Percentiles rank a stretch among this genome's conserved stretches.
phyloP scores from a whole-genome alignment of 2,329 filamentous ascomycete genomes.

The Zymoseptoria brevis region DNA sequence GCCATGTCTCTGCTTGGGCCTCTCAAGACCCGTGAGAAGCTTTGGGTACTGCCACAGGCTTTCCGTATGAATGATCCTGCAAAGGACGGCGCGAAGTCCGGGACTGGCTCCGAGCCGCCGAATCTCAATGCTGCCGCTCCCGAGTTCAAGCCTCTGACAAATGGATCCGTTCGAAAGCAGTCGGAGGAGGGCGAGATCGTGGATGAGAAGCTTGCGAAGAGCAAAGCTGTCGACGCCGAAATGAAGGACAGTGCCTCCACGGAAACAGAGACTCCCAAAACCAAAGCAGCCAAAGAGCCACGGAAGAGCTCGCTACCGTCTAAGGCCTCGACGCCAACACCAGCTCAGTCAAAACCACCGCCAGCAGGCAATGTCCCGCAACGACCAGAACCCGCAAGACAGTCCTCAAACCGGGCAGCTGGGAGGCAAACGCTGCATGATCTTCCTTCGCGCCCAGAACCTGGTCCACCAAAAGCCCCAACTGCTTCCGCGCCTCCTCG shows the following conservation, averaged over 20 bases:
- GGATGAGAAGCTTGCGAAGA: constrained; percentile 43
- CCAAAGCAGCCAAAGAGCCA: not conserved
- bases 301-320: constrained; percentile 7
- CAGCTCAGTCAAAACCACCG: constrained; percentile 11
- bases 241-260: constrained; percentile 18
- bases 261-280: constrained; percentile 2
- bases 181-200: constrained; percentile 65
- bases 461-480: constrained; percentile 8
- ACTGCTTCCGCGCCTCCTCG: not conserved
- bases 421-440: constrained; percentile 30
- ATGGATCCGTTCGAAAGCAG: constrained; percentile 38
- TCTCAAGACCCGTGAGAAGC: constrained; percentile 56
- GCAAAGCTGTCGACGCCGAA: constrained; percentile 18
- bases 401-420: constrained; percentile 22
- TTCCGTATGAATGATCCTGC: constrained; percentile 43
- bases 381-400: constrained; percentile 29
- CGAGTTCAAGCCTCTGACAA: constrained; percentile 53
- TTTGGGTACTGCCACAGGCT: constrained; percentile 67
- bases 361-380: constrained; percentile 17
- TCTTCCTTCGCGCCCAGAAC: constrained; percentile 38
- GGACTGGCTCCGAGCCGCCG: constrained; percentile 25
- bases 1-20: constrained; percentile 64
- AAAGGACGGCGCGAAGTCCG: constrained; percentile 21
- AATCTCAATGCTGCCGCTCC: constrained; percentile 49
- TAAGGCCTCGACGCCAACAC: constrained; percentile 19